Base-by-base conservation (phyloP, 768 basidiomycete species). In the Serendipita vermifera region DNA sequence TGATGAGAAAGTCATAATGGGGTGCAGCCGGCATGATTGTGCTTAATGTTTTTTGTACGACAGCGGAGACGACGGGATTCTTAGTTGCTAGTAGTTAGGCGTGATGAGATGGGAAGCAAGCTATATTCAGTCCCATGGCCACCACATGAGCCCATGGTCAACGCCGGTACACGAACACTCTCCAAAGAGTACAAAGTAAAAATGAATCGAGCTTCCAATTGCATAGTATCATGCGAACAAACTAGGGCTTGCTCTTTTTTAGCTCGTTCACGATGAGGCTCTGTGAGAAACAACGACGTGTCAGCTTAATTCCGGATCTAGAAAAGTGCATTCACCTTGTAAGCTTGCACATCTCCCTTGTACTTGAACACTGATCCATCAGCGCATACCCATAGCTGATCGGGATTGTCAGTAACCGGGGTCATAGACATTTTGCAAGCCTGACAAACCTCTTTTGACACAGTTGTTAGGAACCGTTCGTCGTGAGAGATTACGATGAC, bases 1-100 rank as follows among this genome's bases (percentile, higher is more conserved):
- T 93, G 81, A 92, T 89, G 70, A 93, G 78, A 65, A 96, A 94
- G 75, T 98, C 93, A 74, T 97, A 98, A 71, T 96, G 91, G 54
- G 89, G 86, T 56, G 87, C 85, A 54, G 87, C 26, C n/a, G 46
- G 46, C 46, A 51, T 51, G 26, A n/a, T 26, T 5, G 26, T 51
- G n/a, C 22, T 15, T 31, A 27, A 51, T 22, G 26, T 51, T 22
- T 22, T 51, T 22, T 51, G n/a, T 20, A 41, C 15, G 46, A 51
- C 15, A 51, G 46, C 46, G 32, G n/a, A 31, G 22, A 5, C 27
- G 29, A 31, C 22, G 7, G n/a, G 46, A 27, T n/a, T n/a, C n/a
- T n/a, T n/a, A n/a, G n/a, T n/a, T n/a, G n/a, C n/a, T 24, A 7
- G 46, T 31, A 51, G 9, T 15, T 41, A 41, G 17, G 26, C 39